These are phyloP conservation scores for Phanerochaete carnosa DNA, from an alignment of 768 basidiomycete species.

Conservation along the genomic window DNA sequence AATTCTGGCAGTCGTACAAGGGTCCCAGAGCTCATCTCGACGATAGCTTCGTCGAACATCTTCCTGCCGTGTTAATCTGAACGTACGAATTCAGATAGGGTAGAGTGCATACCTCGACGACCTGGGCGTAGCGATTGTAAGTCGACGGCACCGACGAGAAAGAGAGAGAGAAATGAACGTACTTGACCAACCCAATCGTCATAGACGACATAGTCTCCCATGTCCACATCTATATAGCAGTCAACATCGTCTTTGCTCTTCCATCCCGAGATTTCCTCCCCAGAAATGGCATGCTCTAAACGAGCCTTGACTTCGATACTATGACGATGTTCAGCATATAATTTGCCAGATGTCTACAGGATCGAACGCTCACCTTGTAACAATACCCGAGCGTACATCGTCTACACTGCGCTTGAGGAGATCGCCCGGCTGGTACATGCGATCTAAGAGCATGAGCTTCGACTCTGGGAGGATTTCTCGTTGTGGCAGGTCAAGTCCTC, in stretches of 20 bases:
- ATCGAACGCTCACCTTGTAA: slow-evolving; percentile 35
- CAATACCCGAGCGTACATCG: slow-evolving; percentile 72
- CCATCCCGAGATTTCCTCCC: slow-evolving; percentile 60
- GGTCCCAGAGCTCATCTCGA: slow-evolving; percentile 61
- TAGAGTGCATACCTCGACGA: slow-evolving; percentile 63
- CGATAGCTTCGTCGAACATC: slow-evolving; percentile 82
- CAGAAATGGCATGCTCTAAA: slow-evolving; percentile 73
- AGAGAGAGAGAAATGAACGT: slow-evolving; percentile 20
- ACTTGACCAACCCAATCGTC: slow-evolving; percentile 92
- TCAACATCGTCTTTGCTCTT: slow-evolving; percentile 54
- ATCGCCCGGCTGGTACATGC: slow-evolving; percentile 75
- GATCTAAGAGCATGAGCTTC: slow-evolving; percentile 68
- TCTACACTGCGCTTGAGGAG: slow-evolving; percentile 77
- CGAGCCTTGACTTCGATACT: slow-evolving; percentile 58
- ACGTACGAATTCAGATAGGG: background rate
- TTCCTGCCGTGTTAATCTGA: slow-evolving; percentile 26
- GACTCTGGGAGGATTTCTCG: slow-evolving; percentile 73
- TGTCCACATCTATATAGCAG: slow-evolving; percentile 56
- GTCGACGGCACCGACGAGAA: background rate
- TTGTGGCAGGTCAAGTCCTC: slow-evolving; percentile 25
- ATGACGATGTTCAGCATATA: background rate
- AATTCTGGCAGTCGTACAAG: slow-evolving; percentile 77
- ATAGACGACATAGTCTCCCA: slow-evolving; percentile 79
- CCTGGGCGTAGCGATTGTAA: slow-evolving; percentile 32
- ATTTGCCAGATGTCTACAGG: background rate